These are phyloP conservation scores for Parasarocladium wereldwijsianum DNA, from an alignment of 2,329 filamentous ascomycete species.

Conservation along the genomic window DNA sequence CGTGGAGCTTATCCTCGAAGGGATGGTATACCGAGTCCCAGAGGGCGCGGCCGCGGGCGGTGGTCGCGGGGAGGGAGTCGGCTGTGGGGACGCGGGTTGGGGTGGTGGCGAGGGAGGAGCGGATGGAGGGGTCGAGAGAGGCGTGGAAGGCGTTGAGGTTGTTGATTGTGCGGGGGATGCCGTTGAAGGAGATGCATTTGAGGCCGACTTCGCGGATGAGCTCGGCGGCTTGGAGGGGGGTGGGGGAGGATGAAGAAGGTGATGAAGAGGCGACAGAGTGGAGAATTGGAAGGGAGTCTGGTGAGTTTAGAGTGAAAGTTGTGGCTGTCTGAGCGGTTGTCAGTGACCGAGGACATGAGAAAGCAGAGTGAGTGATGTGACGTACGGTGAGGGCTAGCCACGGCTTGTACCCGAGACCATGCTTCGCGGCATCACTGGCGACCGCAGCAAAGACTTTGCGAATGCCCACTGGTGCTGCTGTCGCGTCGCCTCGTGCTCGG, in stretches of 20 bases:
- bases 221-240: conserved; percentile 41
- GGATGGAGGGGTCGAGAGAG: conserved; percentile 42
- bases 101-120: conserved; percentile 34
- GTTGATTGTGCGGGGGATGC: conserved; percentile 75
- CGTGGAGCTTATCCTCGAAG: conserved; percentile 55
- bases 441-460: conserved; percentile 49
- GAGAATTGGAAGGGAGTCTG: conserved; percentile 53
- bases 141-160: conserved; percentile 57
- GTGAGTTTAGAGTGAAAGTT: conserved; percentile 77
- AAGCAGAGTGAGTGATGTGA: conserved; percentile 1
- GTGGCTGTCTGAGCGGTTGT: conserved; percentile 47
- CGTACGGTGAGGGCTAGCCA: conserved; percentile 54
- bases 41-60: conserved; percentile 44
- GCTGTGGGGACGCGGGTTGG: conserved; percentile 39
- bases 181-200: conserved; percentile 69
- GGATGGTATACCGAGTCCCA: conserved; percentile 70
- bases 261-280: conserved; percentile 31
- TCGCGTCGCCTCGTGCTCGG: conserved; percentile 48
- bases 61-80: conserved; percentile 37
- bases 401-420: conserved; percentile 45
- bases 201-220: conserved; percentile 62
- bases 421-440: conserved; percentile 44
- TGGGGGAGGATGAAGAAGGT: conserved; percentile 4
- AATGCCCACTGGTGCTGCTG: conserved; percentile 49
- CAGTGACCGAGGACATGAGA: too few relatives aligned